Evolutionary conservation across 2,329 filamentous ascomycete species (phyloP), one percentile per base, ranked within the genome.

Genomic region (Cladosporium velox): DNA sequence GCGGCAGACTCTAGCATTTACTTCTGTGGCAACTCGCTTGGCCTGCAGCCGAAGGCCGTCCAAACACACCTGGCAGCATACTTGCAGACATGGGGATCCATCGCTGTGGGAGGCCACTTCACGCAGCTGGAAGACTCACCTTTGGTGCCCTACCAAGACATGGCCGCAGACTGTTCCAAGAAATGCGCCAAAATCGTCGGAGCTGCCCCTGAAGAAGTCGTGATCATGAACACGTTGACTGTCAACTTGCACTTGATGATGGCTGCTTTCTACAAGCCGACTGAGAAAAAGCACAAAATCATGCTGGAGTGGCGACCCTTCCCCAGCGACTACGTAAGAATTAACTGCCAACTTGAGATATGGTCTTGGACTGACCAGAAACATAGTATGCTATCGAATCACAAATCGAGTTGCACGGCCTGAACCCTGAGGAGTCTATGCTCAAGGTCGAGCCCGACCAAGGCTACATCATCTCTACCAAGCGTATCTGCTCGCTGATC

Each of bases 221-320:
- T 92, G 61, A 86, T 93, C 59, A 97, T 96, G 93, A 91, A 92
- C 76, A 93, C 91, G 0, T 79, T 97, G 72, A 96, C 91, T 1
- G 87, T 85, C 35, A 96, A 96, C 76, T 76, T 96, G 66, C 92
- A 96, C 76, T 78, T 95, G n/a, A 82, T 95, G 74, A 88, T 96
- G 89, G 89, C 90, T 3, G 91, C 89, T 76, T 96, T 96, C 79
- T 96, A 95, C 79, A 83, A 81, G 65, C 92, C 92, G 0, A 89
- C 84, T 0, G 79, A 81, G 58, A 82, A 85, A 77, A 84, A 79
- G 57, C 90, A 90, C 79, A 95, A 94, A 81, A 90, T 96, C 69
- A 90, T 96, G 66, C 84, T 93, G 26, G 92, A 97, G 77, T 92
- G 91, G 79, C 92, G 92, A 74, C 92, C 93, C 0, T 97, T 97